These are phyloP conservation scores for Leccinum ponderosum DNA, from an alignment of 1,284 basidiomycete species.

Conservation along the genomic window DNA sequence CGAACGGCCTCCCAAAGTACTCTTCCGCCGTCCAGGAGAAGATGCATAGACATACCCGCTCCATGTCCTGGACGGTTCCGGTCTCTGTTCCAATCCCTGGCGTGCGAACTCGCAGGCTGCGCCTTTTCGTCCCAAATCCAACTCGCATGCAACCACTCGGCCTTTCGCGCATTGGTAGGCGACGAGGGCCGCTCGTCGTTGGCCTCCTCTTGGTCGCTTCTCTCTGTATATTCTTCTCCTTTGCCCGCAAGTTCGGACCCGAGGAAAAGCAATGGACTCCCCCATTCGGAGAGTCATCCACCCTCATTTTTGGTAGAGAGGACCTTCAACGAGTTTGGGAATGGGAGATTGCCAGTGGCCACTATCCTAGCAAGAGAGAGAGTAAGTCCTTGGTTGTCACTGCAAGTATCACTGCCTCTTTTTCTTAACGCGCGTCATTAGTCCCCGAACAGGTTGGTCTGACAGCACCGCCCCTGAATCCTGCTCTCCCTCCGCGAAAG, in stretches of 20 bases:
- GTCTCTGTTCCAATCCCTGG: conserved; percentile 62
- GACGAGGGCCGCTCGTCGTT: conserved; percentile 51
- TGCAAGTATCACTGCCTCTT: neutral
- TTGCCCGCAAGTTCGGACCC: conserved; percentile 57
- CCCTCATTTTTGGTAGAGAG: conserved; percentile 73
- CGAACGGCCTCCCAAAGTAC: conserved; percentile 56
- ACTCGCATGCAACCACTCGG: conserved; percentile 58
- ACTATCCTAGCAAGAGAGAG: conserved; percentile 80
- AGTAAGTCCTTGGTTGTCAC: conserved; percentile 49
- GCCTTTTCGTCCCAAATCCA: conserved; percentile 64
- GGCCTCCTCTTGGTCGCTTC: conserved; percentile 50
- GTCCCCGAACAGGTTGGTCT: conserved; percentile 76
- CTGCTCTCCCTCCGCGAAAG: conserved; percentile 60
- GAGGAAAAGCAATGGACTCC: conserved; percentile 67
- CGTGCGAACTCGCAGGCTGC: conserved; percentile 49
- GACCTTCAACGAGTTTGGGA: conserved; percentile 88
- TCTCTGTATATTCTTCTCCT: conserved; percentile 56
- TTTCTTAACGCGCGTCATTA: conserved; percentile 31
- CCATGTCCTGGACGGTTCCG: conserved; percentile 58
- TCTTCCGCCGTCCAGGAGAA: conserved; percentile 71
- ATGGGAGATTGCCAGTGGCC: conserved; percentile 90
- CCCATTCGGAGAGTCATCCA: conserved; percentile 70
- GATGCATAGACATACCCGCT: conserved; percentile 49
- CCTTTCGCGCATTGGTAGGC: conserved; percentile 58
- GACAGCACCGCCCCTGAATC: conserved; percentile 60